phyloP scores from a whole-genome alignment of 2,329 filamentous ascomycete species.

The Talaromyces marneffei region DNA sequence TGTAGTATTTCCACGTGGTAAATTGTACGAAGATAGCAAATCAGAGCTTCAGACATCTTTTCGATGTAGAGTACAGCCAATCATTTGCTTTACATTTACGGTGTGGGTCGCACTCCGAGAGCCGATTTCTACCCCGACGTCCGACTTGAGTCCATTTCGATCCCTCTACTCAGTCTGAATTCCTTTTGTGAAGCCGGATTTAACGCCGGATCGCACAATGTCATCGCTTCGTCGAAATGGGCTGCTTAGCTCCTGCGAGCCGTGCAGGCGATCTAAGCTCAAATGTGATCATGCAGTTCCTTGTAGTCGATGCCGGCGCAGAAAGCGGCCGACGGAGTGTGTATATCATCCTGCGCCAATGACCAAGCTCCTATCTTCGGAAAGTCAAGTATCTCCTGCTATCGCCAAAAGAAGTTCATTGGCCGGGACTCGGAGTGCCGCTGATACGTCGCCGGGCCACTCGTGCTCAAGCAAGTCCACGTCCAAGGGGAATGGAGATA shows the following conservation, averaged over 20 bases:
- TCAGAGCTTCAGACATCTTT: not conserved
- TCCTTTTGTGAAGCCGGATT: not conserved
- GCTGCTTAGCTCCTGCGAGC: constrained; percentile 33
- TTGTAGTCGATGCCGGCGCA: constrained; percentile 18
- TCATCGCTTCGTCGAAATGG: constrained; percentile 28
- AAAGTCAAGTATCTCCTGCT: not conserved
- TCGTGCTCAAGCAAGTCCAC: not conserved
- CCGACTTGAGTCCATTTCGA: not conserved
- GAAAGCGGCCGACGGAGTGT: constrained; percentile 5
- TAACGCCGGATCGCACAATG: not conserved
- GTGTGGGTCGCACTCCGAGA: constrained; percentile 8
- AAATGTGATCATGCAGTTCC: constrained; percentile 32
- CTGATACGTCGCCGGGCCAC: not conserved
- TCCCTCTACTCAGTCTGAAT: not conserved
- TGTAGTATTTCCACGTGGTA: too few species aligned
- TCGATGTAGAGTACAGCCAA: not conserved
- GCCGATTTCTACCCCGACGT: not conserved
- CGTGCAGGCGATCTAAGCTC: constrained; percentile 34
- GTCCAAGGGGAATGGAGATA: not conserved
- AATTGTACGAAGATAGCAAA: not conserved
- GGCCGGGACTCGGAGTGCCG: not conserved
- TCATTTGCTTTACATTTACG: not conserved
- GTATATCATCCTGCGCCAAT: constrained; percentile 14
- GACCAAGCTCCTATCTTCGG: not conserved
- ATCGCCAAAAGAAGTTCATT: not conserved